Conservation (phyloP, 2,329 filamentous ascomycete species). For the Colletotrichum australisinense region DNA sequence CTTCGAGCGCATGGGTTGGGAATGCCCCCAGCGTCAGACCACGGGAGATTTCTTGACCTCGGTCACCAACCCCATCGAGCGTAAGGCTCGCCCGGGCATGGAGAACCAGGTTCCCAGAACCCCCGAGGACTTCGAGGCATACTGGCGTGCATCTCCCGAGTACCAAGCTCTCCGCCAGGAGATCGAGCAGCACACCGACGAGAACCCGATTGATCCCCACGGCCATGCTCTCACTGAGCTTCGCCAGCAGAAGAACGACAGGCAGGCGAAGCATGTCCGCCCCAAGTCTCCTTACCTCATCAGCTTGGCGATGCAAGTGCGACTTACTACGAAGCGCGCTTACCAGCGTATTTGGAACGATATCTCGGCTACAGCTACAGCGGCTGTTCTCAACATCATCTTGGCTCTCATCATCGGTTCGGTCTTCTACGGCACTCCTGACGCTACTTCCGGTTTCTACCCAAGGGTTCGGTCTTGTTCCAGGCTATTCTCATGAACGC, state of each 20-base stretch:
- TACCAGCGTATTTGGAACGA: slow-evolving; percentile 66
- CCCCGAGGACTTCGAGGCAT: slow-evolving; percentile 73
- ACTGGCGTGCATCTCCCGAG: slow-evolving; percentile 59
- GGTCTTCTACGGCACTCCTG: slow-evolving; percentile 65
- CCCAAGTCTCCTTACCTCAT: slow-evolving; percentile 69
- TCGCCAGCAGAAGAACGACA: slow-evolving; percentile 59
- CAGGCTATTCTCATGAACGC: slow-evolving; percentile 71
- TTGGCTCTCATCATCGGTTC: slow-evolving; percentile 72
- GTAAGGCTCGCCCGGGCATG: slow-evolving; percentile 65
- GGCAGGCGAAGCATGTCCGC: slow-evolving; percentile 64
- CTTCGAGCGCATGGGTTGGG: slow-evolving; percentile 77
- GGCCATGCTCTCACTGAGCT: slow-evolving; percentile 52
- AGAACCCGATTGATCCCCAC: slow-evolving; percentile 55
- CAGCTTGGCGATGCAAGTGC: slow-evolving; percentile 64
- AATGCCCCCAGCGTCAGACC: slow-evolving; percentile 74
- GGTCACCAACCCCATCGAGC: slow-evolving; percentile 73
- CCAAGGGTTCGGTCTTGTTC: slow-evolving; percentile 68
- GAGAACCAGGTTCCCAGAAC: slow-evolving; percentile 73
- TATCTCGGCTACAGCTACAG: slow-evolving; percentile 57
- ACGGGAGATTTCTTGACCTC: slow-evolving; percentile 78
- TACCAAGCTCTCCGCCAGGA: slow-evolving; percentile 55
- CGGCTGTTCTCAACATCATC: slow-evolving; percentile 60
- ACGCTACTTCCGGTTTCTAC: slow-evolving; percentile 63
- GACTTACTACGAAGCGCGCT: slow-evolving; percentile 61
- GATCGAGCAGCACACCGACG: slow-evolving; percentile 61